Evolutionary conservation across 495 filamentous ascomycete genomes (phyloP), one percentile per base, ranked within the genome.

Genomic region (Penicillium manginii): DNA sequence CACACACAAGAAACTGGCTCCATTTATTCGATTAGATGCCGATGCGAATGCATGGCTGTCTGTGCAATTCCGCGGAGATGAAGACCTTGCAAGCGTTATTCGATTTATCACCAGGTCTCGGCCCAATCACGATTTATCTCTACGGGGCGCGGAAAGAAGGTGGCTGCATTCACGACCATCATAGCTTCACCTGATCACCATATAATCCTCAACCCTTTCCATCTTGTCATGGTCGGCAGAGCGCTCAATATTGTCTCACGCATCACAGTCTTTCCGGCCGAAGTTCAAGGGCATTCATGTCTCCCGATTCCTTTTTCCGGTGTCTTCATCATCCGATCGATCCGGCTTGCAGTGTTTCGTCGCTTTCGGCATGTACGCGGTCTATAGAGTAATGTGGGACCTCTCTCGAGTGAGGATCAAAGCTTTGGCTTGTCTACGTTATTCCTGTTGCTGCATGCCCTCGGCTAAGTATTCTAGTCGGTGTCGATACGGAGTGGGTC

Each of bases 391-490:
- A 18, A 53, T 50, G 67, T 76, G 81, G 92, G 92, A 91, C 91
- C 90, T 93, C 91, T 92, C 90, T 86, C 65, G 89, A 86, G 90
- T 92, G 91, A 90, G 91, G 79, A 85, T 96, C 92, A 96, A 93
- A 92, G 92, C 77, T 86, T 90, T 77, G 92, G 83, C 92, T 93
- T 94, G 90, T 96, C 91, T 78, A 83, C 70, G 53, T 57, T 49
- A 47, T 65, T 60, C 62, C 59, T 58, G 60, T 50, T 52, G 59
- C 22, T 59, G 33, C 42, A 47, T 60, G 50, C 47, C 53, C 47
- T 54, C 35, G 19, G n/a, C 18, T 14, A n/a, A 49, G 37, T 37
- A 56, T 63, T 46, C 33, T 33, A 39, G 5, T n/a, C 26, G 19
- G 40, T 48, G 58, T 55, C 52, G 17, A 42, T 43, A 52, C 54